phyloP scores from a whole-genome alignment of 768 basidiomycete genomes.

The Leccinellum rugosiceps region DNA sequence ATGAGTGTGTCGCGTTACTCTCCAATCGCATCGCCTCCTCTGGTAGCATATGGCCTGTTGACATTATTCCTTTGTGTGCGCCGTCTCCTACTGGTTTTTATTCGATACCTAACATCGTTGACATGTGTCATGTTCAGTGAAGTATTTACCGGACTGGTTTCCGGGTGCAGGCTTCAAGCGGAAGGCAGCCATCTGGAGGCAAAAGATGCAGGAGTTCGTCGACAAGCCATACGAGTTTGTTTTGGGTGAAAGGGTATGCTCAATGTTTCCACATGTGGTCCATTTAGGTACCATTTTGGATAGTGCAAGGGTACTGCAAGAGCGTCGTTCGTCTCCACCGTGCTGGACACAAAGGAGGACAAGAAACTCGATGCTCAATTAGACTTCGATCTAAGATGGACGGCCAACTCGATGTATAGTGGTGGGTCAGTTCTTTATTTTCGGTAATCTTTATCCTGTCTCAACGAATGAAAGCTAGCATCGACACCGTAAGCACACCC shows the following conservation, averaged over 20 bases:
- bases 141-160: slow-evolving; percentile 58
- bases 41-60: slow-evolving; percentile 43
- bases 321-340: slow-evolving; percentile 44
- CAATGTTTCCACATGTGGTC: background rate
- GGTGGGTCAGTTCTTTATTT: slow-evolving; percentile 24
- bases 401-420: slow-evolving; percentile 80
- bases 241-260: slow-evolving; percentile 50
- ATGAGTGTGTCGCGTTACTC: slow-evolving; percentile 40
- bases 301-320: slow-evolving; percentile 37
- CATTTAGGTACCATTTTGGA: background rate
- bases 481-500: slow-evolving; percentile 52
- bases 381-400: slow-evolving; percentile 74
- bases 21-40: slow-evolving; percentile 44
- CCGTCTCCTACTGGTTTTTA: slow-evolving; percentile 3
- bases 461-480: slow-evolving; percentile 37
- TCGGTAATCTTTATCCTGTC: background rate
- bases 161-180: slow-evolving; percentile 67
- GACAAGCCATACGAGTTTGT: slow-evolving; percentile 60
- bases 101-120: background rate
- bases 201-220: slow-evolving; percentile 60
- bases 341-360: slow-evolving; percentile 40
- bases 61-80: slow-evolving; percentile 35
- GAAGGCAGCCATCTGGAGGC: slow-evolving; percentile 60
- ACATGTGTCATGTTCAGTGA: slow-evolving; percentile 33
- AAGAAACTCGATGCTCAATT: slow-evolving; percentile 28